A percentile compares a stretch with the other conserved stretches of the same genome.
Conservation (phyloP, 441 rosid species). For the Bruguiera hainesii region DNA sequence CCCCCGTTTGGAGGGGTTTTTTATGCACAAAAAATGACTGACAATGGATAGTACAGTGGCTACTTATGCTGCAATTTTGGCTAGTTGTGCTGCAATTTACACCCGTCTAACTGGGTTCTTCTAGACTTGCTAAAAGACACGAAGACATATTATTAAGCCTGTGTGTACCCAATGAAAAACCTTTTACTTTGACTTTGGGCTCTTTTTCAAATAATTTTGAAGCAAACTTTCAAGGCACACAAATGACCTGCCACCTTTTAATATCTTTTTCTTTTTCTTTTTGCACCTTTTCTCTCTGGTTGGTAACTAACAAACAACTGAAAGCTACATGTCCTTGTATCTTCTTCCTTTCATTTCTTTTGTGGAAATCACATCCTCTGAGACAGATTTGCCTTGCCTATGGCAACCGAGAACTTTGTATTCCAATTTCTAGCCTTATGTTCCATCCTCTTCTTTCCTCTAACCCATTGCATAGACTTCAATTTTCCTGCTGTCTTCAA, state of each 20-base stretch:
- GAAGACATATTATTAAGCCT: neutral
- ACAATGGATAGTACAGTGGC: too few relatives aligned
- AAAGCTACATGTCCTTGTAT: conserved; percentile 15
- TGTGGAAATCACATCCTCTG: neutral
- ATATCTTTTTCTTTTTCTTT: neutral
- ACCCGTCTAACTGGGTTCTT: too few relatives aligned
- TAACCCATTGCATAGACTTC: conserved; percentile 42
- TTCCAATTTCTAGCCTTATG: conserved; percentile 27
- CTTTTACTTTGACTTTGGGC: conserved; percentile 1
- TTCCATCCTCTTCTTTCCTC: conserved; percentile 33
- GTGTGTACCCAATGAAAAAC: neutral
- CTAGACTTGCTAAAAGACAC: too few relatives aligned
- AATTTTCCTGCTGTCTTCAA: conserved; percentile 45
- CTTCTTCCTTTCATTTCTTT: conserved; percentile 1
- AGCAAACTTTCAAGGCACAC: conserved; percentile 33
- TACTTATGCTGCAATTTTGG: neutral
- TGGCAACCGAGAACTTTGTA: conserved; percentile 33
- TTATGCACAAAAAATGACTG: too few relatives aligned
- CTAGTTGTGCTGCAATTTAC: neutral
- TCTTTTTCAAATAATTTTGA: conserved; percentile 17
- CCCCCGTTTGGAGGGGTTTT: too few relatives aligned
- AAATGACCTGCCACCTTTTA: conserved; percentile 24
- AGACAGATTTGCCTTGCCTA: conserved; percentile 15
- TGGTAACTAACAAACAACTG: conserved; percentile 32
- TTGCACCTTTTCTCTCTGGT: conserved; percentile 6